Evolutionary conservation across 352 stramenopile species (phyloP), one percentile per base, ranked within the genome.

Genomic region (Globisporangium rhizosaccharum): DNA sequence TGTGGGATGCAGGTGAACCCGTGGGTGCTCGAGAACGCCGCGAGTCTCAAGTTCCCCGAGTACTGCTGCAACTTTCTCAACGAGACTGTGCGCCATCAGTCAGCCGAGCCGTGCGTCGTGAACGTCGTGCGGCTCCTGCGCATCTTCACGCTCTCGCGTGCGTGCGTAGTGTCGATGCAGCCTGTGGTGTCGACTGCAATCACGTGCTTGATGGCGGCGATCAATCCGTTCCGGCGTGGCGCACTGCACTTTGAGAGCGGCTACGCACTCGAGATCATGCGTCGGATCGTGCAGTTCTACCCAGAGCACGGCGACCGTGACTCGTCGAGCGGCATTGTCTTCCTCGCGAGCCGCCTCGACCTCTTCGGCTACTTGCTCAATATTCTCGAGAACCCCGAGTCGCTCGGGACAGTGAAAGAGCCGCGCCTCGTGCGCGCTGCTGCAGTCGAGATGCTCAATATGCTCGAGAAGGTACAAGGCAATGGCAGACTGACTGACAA

Each of bases 401-500:
- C 68, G 0, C 53, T 92, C 1, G 83, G 84, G 1, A 75, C 70
- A 8, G 72, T 92, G 33, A 82, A 76, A 11, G 79, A 93, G 25
- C 73, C 74, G 1, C 72, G 79, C 25, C 60, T 93, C 9, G 66
- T 84, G 18, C 79, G 85, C 44, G 76, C 76, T 4, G 82, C 85
- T 57, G 78, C 85, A 8, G 82, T 95, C 28, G 83, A 90, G 33
- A 88, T 92, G 39, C 62, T 95, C 18, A 88, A 89, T 39, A 76
- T 75, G 54, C 64, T 95, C 6, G 85, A 95, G 59, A 89, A 86
- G 68, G 79, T 88, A 63, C 20, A 49, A 12, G 15, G 20, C 5
- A 46, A 8, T 8, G 12, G 9, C 14, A 6, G 41, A 45, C 14
- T 45, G 41, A 17, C 12, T 12, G 9, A 11, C 33, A 9, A 36